phyloP scores from a whole-genome alignment of 306 rosid species.

The Echinosophora koreensis region DNA sequence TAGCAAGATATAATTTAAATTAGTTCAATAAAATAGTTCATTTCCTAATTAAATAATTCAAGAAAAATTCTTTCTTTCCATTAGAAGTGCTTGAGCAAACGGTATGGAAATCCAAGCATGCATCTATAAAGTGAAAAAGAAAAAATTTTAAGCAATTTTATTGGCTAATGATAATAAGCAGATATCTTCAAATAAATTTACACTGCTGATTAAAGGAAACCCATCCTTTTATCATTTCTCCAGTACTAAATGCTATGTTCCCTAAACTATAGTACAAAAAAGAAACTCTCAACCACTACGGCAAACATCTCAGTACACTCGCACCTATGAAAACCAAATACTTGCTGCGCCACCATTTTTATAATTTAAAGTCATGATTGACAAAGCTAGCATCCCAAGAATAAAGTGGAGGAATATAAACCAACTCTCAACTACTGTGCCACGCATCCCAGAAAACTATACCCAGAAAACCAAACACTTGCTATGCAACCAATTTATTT shows the following conservation, averaged over 20 bases:
- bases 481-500: too few species aligned
- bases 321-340: slow-evolving; percentile 5
- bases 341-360: background rate
- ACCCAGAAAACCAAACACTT: too few species aligned
- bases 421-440: too few species aligned
- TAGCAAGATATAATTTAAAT: background rate
- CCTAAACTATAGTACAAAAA: slow-evolving; percentile 12
- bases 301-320: background rate
- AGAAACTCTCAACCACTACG: slow-evolving; percentile 1
- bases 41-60: slow-evolving; percentile 24
- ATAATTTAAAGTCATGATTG: slow-evolving; percentile 18
- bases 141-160: background rate
- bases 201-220: slow-evolving; percentile 16
- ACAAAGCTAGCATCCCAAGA: background rate
- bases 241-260: background rate
- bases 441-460: background rate
- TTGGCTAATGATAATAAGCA: background rate
- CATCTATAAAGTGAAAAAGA: slow-evolving; percentile 21
- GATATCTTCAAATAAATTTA: slow-evolving; percentile 24
- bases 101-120: slow-evolving; percentile 21
- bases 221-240: slow-evolving; percentile 6
- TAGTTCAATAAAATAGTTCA: background rate
- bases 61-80: background rate
- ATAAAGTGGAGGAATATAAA: background rate
- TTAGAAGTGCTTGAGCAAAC: background rate